Evolutionary conservation across 139 green algal species (phyloP).

Genomic region (Trebouxia sp.): DNA sequence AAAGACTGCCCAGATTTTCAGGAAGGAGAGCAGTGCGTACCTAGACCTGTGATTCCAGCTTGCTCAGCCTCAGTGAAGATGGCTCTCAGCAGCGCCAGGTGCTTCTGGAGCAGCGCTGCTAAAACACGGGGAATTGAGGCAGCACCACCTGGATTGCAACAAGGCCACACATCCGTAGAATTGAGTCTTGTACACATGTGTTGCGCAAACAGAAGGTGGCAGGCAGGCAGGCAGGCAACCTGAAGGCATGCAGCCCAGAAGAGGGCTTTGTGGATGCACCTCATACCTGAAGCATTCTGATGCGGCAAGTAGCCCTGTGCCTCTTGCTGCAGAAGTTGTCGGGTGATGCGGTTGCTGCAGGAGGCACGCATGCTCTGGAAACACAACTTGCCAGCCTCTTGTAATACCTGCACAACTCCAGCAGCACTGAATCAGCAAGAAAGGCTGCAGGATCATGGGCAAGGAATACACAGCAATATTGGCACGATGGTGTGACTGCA

Average conservation of each 20-base stretch:
- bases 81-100: constrained; percentile 38
- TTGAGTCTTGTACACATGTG: too few species aligned
- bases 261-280: too few species aligned
- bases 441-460: neutral
- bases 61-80: constrained; percentile 26
- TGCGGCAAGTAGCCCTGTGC: too few species aligned
- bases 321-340: neutral
- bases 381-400: constrained; percentile 3
- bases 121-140: neutral
- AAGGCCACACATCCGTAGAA: too few species aligned
- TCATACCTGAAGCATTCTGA: too few species aligned
- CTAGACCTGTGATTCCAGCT: neutral
- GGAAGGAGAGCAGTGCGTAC: neutral
- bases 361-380: neutral
- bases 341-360: neutral
- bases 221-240: too few species aligned
- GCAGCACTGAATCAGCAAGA: neutral
- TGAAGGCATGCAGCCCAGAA: too few species aligned
- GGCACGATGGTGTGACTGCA: too few species aligned
- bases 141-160: constrained; percentile 9
- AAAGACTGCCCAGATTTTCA: too few species aligned
- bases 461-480: neutral
- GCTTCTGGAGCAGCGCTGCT: constrained; percentile 3
- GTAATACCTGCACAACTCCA: constrained; percentile 35
- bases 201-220: too few species aligned